Evolutionary conservation across 352 stramenopile species (phyloP).

Genomic region (Pythium vanterpoolii): DNA sequence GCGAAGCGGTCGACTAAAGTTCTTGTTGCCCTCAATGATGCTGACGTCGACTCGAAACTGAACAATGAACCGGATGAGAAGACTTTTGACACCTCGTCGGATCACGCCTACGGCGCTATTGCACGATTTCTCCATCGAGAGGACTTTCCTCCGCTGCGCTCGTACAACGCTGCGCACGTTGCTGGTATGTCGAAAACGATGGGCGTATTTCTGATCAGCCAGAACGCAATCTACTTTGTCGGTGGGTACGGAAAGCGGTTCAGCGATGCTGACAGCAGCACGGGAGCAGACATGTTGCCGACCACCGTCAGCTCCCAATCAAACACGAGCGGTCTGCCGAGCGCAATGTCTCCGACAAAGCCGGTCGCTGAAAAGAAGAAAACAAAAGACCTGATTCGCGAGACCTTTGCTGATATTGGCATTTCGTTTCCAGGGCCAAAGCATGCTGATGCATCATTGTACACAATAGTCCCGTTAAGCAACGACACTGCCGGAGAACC

Average conservation of each 20-base stretch:
- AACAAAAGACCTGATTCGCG: constrained; percentile 46
- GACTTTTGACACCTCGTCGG: constrained; percentile 44
- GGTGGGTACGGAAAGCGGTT: constrained; percentile 56
- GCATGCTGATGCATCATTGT: constrained; percentile 29
- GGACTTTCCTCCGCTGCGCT: constrained; percentile 57
- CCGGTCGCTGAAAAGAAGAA: constrained; percentile 35
- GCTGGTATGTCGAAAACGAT: constrained; percentile 52
- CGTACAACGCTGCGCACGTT: constrained; percentile 59
- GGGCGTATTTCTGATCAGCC: constrained; percentile 57
- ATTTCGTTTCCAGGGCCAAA: constrained; percentile 45
- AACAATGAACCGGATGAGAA: constrained; percentile 13
- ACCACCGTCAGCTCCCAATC: background rate
- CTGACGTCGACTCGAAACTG: background rate
- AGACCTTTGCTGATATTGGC: constrained; percentile 49
- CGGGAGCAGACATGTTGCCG: background rate
- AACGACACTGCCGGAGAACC: background rate
- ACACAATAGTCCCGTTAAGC: constrained; percentile 34
- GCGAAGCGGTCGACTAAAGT: background rate
- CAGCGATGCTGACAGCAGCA: constrained; percentile 11
- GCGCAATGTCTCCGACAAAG: constrained; percentile 23
- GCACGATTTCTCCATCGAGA: constrained; percentile 60
- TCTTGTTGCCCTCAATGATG: background rate
- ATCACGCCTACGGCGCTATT: constrained; percentile 54
- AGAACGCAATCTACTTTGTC: constrained; percentile 62
- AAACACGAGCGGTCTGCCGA: background rate